phyloP scores from a whole-genome alignment of 371 early-diverging fungal species.

The Mortierella sp. region DNA sequence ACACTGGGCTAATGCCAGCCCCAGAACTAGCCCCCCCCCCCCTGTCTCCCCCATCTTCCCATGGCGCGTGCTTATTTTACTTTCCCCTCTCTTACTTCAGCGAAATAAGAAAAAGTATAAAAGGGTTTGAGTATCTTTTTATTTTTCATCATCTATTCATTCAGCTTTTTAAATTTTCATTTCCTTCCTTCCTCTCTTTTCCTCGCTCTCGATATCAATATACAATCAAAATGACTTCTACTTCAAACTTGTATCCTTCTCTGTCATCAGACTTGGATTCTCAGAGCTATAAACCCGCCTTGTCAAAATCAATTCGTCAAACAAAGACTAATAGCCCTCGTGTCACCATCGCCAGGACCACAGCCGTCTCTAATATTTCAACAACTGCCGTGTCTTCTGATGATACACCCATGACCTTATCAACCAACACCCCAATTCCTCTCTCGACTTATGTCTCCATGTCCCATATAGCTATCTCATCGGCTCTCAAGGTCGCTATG shows the following conservation, averaged over 20 bases:
- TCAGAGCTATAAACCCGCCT: background rate
- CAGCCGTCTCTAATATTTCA: background rate
- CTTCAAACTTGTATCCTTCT: conserved; percentile 14
- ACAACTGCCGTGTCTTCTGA: background rate
- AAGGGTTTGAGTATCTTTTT: background rate
- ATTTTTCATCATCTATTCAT: background rate
- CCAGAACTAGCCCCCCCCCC: background rate
- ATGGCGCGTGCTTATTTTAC: background rate
- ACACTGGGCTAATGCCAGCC: background rate
- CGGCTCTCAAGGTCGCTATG: conserved; percentile 52
- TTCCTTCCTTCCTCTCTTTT: background rate
- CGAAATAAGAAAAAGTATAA: conserved; percentile 7
- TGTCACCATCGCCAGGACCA: background rate
- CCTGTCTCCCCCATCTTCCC: background rate
- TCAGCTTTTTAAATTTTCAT: background rate
- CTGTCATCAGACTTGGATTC: background rate
- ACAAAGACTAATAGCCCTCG: background rate
- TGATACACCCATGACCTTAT: conserved; percentile 18
- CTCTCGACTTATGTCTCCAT: conserved; percentile 38
- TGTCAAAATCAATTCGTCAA: background rate
- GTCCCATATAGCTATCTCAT: conserved; percentile 45
- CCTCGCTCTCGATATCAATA: background rate
- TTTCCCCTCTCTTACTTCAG: background rate
- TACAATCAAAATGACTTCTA: conserved; percentile 9
- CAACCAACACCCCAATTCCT: conserved; percentile 31